phyloP scores from a whole-genome alignment of 495 filamentous ascomycete species.

The Neurospora sp. region DNA sequence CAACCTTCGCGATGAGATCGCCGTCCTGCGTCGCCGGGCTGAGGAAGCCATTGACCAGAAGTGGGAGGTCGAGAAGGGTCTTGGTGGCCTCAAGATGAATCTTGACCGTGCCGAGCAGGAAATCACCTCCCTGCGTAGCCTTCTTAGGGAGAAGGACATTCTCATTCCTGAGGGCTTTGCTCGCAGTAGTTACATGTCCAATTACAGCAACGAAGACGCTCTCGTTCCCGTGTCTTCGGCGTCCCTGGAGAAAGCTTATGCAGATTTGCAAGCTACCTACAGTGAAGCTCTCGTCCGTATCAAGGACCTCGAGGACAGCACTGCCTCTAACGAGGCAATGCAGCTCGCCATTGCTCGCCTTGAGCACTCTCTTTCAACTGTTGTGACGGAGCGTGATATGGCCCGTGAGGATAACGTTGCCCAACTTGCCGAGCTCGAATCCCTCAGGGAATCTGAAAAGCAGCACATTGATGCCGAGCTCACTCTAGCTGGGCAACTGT shows the following conservation, averaged over 20 bases:
- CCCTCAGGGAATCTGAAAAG: slow-evolving; percentile 50
- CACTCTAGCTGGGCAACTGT: slow-evolving; percentile 54
- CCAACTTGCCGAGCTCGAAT: slow-evolving; percentile 52
- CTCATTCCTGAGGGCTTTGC: slow-evolving; percentile 48
- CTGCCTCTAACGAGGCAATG: slow-evolving; percentile 40
- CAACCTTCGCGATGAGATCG: slow-evolving; percentile 73
- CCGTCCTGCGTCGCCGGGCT: slow-evolving; percentile 71
- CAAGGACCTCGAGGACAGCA: slow-evolving; percentile 40
- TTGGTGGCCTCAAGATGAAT: slow-evolving; percentile 91
- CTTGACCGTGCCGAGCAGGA: slow-evolving; percentile 92
- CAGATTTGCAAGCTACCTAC: slow-evolving; percentile 60
- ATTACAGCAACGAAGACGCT: slow-evolving; percentile 13
- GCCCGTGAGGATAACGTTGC: slow-evolving; percentile 50
- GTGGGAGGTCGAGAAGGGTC: slow-evolving; percentile 90
- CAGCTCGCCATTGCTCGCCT: slow-evolving; percentile 50
- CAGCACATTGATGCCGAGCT: slow-evolving; percentile 54
- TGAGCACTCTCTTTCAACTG: slow-evolving; percentile 51
- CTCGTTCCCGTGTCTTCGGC: slow-evolving; percentile 47
- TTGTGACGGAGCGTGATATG: slow-evolving; percentile 62
- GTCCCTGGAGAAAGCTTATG: slow-evolving; percentile 69
- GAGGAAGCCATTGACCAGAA: slow-evolving; percentile 96
- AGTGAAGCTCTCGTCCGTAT: slow-evolving; percentile 44
- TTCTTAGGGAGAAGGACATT: slow-evolving; percentile 85
- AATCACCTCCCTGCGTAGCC: slow-evolving; percentile 63
- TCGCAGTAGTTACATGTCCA: slow-evolving; percentile 31